Evolutionary conservation across 257 asterid genomes (phyloP).

Genomic region (Penstemon newberryi): DNA sequence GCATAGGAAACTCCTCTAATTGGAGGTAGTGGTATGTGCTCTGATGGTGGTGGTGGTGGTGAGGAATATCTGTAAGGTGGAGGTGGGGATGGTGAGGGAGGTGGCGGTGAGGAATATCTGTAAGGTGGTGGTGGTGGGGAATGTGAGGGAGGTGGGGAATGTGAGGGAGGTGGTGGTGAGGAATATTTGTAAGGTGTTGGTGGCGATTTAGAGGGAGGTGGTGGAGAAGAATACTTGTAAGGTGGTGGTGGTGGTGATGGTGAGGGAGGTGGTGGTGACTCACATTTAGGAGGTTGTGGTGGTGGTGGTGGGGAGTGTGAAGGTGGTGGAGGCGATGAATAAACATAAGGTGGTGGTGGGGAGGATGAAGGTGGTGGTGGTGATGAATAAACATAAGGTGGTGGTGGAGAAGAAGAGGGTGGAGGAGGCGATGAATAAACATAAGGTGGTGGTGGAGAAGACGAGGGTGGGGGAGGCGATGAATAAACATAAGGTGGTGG

Average conservation of each 20-base stretch:
- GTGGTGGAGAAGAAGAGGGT: slow-evolving; percentile 16
- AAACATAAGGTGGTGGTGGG: slow-evolving; percentile 33
- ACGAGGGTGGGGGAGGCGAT: slow-evolving; percentile 22
- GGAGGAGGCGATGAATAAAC: slow-evolving; percentile 15
- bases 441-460: slow-evolving; percentile 19
- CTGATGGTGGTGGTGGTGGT: slow-evolving; percentile 31
- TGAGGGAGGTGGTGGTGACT: background rate
- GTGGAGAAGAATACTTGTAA: slow-evolving; percentile 14
- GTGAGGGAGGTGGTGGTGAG: slow-evolving; percentile 43
- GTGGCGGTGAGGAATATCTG: slow-evolving; percentile 12
- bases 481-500: slow-evolving; percentile 33
- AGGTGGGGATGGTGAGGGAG: slow-evolving; percentile 18
- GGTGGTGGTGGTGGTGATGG: slow-evolving; percentile 10
- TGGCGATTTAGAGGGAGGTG: slow-evolving; percentile 28
- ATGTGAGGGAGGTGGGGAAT: slow-evolving; percentile 38
- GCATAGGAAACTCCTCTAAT: slow-evolving; percentile 47
- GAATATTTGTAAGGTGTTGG: slow-evolving; percentile 27
- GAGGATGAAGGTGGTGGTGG: slow-evolving; percentile 29
- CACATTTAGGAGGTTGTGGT: no score
- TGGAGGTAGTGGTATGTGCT: slow-evolving; percentile 44
- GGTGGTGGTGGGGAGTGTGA: slow-evolving; percentile 24
- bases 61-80: slow-evolving; percentile 8
- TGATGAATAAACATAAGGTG: slow-evolving; percentile 25
- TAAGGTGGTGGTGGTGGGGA: slow-evolving; percentile 39
- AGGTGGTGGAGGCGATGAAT: slow-evolving; percentile 38